phyloP scores from a whole-genome alignment of 164 flowering plant species.

The Berberis thunbergii region DNA sequence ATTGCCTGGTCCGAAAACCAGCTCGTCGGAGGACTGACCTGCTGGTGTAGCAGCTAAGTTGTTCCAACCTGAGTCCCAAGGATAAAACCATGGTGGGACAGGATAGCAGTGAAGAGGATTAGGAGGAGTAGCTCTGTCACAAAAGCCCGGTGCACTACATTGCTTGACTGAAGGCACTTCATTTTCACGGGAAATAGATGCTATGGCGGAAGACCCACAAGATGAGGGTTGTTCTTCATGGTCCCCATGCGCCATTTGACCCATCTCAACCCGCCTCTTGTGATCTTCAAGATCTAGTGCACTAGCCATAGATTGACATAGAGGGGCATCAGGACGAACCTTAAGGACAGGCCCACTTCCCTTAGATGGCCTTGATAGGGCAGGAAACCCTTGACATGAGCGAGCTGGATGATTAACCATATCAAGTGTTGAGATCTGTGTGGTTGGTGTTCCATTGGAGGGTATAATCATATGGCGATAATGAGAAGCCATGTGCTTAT shows the following conservation, averaged over 20 bases:
- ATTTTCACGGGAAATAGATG: slow-evolving; percentile 15
- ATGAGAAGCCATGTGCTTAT: slow-evolving; percentile 52
- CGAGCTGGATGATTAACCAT: slow-evolving; percentile 13
- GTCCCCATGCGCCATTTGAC: slow-evolving; percentile 23
- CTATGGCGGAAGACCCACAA: slow-evolving; percentile 32
- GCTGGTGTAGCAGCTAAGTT: too few relatives aligned
- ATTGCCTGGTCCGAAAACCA: too few relatives aligned
- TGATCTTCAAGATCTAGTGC: slow-evolving; percentile 37
- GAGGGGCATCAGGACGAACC: slow-evolving; percentile 46
- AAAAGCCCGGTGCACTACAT: slow-evolving; percentile 16
- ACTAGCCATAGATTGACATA: slow-evolving; percentile 55
- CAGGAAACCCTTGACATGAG: slow-evolving; percentile 27
- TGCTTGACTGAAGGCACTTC: slow-evolving; percentile 1
- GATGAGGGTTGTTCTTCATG: slow-evolving; percentile 14
- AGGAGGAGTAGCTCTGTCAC: slow-evolving; percentile 30
- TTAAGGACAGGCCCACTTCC: slow-evolving; percentile 44
- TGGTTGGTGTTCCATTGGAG: slow-evolving; percentile 17
- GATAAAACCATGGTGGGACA: slow-evolving; percentile 51
- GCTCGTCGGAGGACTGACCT: too few relatives aligned
- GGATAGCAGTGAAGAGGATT: slow-evolving; percentile 39
- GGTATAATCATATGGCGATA: slow-evolving; percentile 52
- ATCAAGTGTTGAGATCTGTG: too few relatives aligned
- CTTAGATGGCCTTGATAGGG: slow-evolving; percentile 14
- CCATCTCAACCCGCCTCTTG: slow-evolving; percentile 26
- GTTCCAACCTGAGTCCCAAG: slow-evolving; percentile 23